These are phyloP conservation scores for Coemansia sp. DNA, from an alignment of 192 early-diverging fungal species.

Conservation along the genomic window DNA sequence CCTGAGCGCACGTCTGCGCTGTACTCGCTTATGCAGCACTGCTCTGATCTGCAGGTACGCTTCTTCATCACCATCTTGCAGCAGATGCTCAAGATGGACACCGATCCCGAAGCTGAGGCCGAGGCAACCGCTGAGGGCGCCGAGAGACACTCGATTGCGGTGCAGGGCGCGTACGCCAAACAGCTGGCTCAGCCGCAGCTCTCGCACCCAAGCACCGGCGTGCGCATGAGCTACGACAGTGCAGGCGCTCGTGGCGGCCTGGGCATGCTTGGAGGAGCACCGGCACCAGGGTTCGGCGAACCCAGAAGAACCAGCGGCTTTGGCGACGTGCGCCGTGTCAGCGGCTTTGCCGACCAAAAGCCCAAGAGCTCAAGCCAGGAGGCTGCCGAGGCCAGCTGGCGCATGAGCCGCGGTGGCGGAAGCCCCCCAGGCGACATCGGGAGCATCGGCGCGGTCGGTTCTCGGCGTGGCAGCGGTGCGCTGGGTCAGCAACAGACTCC, in stretches of 20 bases:
- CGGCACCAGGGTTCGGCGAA: constrained; percentile 15
- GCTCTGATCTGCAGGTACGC: constrained; percentile 87
- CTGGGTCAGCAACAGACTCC: constrained; percentile 46
- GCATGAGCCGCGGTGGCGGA: constrained; percentile 16
- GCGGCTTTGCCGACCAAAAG: constrained; percentile 8
- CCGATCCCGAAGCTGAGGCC: constrained; percentile 59
- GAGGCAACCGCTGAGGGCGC: constrained; percentile 13
- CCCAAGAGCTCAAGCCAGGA: constrained; percentile 51
- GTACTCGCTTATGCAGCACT: constrained; percentile 88
- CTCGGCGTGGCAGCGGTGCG: constrained; percentile 35
- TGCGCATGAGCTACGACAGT: constrained; percentile 38
- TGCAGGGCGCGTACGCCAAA: constrained; percentile 43
- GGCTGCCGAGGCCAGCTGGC: constrained; percentile 46
- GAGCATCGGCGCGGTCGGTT: constrained; percentile 27
- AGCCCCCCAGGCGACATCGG: constrained; percentile 17
- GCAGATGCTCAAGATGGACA: constrained; percentile 87
- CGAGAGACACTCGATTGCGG: constrained; percentile 33
- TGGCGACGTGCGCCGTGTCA: constrained; percentile 10
- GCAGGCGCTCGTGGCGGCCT: constrained; percentile 14
- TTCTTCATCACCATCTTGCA: constrained; percentile 94
- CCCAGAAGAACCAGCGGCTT: constrained; percentile 7
- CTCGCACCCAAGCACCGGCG: background rate
- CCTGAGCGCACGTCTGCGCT: constrained; percentile 90
- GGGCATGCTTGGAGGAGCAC: background rate
- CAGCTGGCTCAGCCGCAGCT: constrained; percentile 11